Percentiles rank a stretch among this genome's conserved stretches.
Conservation (phyloP, 106 monocot genomes). For the Chionographis japonica region DNA sequence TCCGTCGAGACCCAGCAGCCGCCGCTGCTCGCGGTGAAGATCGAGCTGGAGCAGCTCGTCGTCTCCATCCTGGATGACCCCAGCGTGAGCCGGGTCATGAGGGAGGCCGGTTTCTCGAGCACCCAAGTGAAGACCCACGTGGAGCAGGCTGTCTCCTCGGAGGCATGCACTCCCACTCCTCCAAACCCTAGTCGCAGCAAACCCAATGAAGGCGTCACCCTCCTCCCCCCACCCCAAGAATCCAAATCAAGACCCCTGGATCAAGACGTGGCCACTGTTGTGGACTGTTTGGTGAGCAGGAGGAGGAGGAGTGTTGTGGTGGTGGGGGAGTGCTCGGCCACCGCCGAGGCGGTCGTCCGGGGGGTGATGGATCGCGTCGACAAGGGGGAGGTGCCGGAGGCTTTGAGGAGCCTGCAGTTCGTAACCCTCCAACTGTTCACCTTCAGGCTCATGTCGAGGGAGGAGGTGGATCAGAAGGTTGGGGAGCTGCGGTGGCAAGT, state of each 20-base stretch:
- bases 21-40: conserved; percentile 80
- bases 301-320: conserved; percentile 64
- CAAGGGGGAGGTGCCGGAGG: conserved; percentile 55
- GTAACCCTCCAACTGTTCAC: conserved; percentile 63
- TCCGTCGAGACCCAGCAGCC: conserved; percentile 89
- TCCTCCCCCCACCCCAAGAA: not conserved
- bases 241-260: not conserved
- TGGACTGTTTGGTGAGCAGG: conserved; percentile 40
- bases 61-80: conserved; percentile 89
- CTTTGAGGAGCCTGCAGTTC: conserved; percentile 48
- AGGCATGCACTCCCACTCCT: conserved; percentile 14
- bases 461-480: conserved; percentile 82
- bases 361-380: conserved; percentile 64
- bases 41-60: conserved; percentile 92
- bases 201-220: conserved; percentile 10
- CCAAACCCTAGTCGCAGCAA: conserved; percentile 16
- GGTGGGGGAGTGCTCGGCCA: conserved; percentile 66
- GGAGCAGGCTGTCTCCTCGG: conserved; percentile 50
- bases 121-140: conserved; percentile 92
- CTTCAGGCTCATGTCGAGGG: conserved; percentile 43
- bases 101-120: conserved; percentile 95
- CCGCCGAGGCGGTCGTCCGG: conserved; percentile 53
- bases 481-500: conserved; percentile 66
- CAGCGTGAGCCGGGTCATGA: conserved; percentile 93
- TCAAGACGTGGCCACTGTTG: conserved; percentile 57